Percentiles rank a stretch among this genome's conserved stretches.
Conservation (phyloP, 2,329 filamentous ascomycete species). For the Blastomyces parvus region DNA sequence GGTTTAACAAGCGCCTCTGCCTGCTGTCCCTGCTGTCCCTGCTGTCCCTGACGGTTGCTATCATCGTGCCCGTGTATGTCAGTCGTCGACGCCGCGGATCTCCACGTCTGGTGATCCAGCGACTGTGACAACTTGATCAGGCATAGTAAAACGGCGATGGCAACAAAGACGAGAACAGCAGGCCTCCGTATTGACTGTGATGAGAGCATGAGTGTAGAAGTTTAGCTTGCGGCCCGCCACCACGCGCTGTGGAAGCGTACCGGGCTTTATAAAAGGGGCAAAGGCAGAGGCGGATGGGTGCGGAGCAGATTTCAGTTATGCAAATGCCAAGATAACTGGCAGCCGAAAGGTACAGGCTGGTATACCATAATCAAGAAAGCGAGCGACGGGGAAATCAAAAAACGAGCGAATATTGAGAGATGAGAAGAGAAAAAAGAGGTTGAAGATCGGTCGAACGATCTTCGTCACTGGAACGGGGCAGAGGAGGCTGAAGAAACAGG, state of each 20-base stretch:
- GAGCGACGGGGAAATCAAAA: background rate
- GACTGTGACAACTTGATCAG: background rate
- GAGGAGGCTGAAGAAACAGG: no score
- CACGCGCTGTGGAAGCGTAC: background rate
- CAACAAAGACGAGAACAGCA: background rate
- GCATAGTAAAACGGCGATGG: background rate
- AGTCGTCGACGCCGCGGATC: background rate
- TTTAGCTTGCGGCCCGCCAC: background rate
- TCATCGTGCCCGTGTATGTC: background rate
- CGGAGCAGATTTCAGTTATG: background rate
- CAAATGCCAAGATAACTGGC: background rate
- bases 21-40: background rate
- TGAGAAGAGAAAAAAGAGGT: background rate
- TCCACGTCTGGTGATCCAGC: background rate
- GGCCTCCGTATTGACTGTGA: background rate
- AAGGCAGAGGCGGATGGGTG: no score
- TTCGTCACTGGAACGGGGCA: background rate
- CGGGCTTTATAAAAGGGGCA: background rate
- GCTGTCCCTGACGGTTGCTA: background rate
- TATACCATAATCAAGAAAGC: background rate
- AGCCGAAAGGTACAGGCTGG: background rate
- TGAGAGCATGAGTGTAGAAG: background rate
- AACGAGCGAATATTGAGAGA: background rate
- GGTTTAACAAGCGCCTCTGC: slow-evolving; percentile 7
- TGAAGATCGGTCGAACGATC: background rate